Conservation (phyloP, 2,329 filamentous ascomycete genomes). For the Fragosphaeria purpurea region DNA sequence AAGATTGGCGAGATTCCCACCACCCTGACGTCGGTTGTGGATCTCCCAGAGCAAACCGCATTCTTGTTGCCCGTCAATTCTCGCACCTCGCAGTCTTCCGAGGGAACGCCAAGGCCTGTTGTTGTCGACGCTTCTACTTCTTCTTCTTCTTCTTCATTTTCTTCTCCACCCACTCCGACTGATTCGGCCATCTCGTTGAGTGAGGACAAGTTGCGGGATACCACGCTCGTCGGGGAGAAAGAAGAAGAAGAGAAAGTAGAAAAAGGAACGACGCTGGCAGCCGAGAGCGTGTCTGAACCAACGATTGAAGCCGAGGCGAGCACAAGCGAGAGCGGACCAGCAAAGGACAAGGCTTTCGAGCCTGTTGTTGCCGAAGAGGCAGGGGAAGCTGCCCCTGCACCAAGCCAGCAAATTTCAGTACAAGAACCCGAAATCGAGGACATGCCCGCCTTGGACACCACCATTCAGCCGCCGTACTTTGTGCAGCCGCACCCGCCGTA, state of each 20-base stretch:
- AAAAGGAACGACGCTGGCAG: too few species aligned
- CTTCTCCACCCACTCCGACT: conserved; percentile 26
- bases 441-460: conserved; percentile 37
- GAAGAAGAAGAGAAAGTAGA: too few species aligned
- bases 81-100: conserved; percentile 19
- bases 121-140: too few species aligned
- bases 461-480: conserved; percentile 69
- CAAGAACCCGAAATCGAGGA: conserved; percentile 24
- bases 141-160: conserved; percentile 7
- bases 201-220: conserved; percentile 21
- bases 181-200: conserved; percentile 40
- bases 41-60: conserved; percentile 65
- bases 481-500: conserved; percentile 94
- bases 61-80: conserved; percentile 52
- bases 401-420: conserved; percentile 15
- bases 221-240: conserved; percentile 10
- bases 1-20: conserved; percentile 67
- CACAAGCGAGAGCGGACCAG: background rate
- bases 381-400: background rate
- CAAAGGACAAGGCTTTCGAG: conserved; percentile 3
- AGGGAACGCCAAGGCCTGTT: background rate
- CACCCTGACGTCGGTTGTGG: conserved; percentile 58
- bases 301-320: background rate
- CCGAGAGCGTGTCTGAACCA: too few species aligned
- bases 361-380: background rate